Percentiles rank a stretch among this genome's conserved stretches.
phyloP scores from a whole-genome alignment of 768 basidiomycete species.

The Porphyrellus cyaneotinctus region DNA sequence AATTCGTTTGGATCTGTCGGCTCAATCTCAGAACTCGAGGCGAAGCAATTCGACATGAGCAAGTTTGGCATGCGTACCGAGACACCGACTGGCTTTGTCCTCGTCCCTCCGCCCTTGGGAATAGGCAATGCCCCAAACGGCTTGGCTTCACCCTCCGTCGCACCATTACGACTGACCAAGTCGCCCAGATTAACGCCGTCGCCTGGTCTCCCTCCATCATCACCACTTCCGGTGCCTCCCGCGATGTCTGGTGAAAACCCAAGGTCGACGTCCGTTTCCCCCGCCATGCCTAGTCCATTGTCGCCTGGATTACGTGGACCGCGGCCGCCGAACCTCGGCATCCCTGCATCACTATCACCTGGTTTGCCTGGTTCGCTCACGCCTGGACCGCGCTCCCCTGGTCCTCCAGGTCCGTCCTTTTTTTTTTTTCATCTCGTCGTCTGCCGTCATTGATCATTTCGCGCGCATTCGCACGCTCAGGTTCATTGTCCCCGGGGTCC shows the following conservation, averaged over 20 bases:
- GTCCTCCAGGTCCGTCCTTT: conserved; percentile 22
- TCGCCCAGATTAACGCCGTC: conserved; percentile 20
- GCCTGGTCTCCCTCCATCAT: conserved; percentile 12
- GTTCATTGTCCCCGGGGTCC: conserved; percentile 20
- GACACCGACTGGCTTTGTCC: conserved; percentile 16
- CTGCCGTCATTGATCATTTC: conserved; percentile 6
- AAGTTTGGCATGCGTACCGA: conserved; percentile 5
- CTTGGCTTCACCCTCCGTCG: conserved; percentile 10
- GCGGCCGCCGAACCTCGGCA: conserved; percentile 1
- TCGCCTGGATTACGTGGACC: conserved; percentile 9
- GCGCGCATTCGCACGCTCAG: conserved; percentile 4
- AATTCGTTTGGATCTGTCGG: conserved; percentile 16
- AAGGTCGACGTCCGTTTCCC: conserved; percentile 11
- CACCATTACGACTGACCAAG: conserved; percentile 28
- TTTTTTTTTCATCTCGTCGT: conserved; percentile 2
- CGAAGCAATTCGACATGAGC: conserved; percentile 15
- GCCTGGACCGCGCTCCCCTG: conserved; percentile 21
- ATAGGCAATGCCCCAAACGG: conserved; percentile 10
- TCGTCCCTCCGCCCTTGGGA: conserved; percentile 23
- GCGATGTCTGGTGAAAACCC: not conserved
- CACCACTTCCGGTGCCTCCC: conserved; percentile 12
- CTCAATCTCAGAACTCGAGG: conserved; percentile 23
- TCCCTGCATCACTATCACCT: conserved; percentile 16
- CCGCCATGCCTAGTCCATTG: conserved; percentile 8
- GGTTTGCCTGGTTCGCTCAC: conserved; percentile 19